Conservation (phyloP, 345 rosid species). For the Moricandia moricandioides region DNA sequence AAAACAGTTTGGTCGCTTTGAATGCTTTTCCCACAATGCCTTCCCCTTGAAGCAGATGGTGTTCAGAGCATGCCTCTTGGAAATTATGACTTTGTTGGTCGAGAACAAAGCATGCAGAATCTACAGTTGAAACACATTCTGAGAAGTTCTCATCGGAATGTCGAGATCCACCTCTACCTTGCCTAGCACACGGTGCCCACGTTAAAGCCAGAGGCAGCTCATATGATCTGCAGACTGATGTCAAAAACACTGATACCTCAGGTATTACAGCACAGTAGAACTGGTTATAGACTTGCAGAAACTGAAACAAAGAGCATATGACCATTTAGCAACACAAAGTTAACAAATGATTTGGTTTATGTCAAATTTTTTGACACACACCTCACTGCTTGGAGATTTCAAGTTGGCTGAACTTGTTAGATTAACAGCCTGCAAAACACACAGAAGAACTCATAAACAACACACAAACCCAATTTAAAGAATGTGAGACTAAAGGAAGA, state of each 20-base stretch:
- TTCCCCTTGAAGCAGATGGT: constrained; percentile 68
- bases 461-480: not conserved
- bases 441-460: not conserved
- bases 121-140: constrained; percentile 62
- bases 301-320: constrained; percentile 2
- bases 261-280: constrained; percentile 54
- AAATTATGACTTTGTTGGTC: constrained; percentile 45
- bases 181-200: constrained; percentile 70
- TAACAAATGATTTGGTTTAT: constrained; percentile 12
- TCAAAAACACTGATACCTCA: constrained; percentile 53
- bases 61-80: constrained; percentile 78
- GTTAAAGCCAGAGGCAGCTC: constrained; percentile 75
- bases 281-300: constrained; percentile 48
- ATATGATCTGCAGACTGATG: constrained; percentile 56
- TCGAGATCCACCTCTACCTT: constrained; percentile 65
- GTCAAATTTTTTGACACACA: constrained; percentile 28
- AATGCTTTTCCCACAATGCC: constrained; percentile 89
- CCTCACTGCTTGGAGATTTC: constrained; percentile 53
- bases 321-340: not conserved
- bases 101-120: constrained; percentile 64
- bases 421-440: constrained; percentile 70
- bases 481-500: constrained; percentile 1
- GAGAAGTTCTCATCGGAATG: constrained; percentile 66
- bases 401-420: constrained; percentile 62
- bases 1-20: constrained; percentile 53